Evolutionary conservation across 768 basidiomycete genomes (phyloP).

Genomic region (Boletus eberwhitei): DNA sequence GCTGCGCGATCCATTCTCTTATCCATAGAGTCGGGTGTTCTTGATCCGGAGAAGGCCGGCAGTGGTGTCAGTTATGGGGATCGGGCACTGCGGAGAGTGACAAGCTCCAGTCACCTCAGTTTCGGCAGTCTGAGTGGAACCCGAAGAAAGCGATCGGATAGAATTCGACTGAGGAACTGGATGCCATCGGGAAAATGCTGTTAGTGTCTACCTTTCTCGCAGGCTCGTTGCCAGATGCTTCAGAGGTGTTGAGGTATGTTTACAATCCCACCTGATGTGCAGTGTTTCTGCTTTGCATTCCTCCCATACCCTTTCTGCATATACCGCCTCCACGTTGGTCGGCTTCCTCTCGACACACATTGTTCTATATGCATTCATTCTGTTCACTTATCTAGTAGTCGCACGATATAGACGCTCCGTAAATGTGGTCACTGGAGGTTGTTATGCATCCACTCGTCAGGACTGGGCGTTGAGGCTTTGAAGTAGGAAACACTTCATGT

Average conservation of each 20-base stretch:
- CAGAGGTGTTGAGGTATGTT: constrained; percentile 16
- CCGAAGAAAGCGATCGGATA: constrained; percentile 56
- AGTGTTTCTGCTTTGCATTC: constrained; percentile 10
- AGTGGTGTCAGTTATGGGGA: constrained; percentile 98
- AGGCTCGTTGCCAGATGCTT: background rate
- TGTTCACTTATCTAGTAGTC: constrained; percentile 21
- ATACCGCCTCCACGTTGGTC: constrained; percentile 16
- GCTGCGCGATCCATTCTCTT: constrained; percentile 86
- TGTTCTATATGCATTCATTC: constrained; percentile 12
- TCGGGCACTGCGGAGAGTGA: constrained; percentile 85
- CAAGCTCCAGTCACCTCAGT: constrained; percentile 84
- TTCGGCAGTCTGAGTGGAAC: constrained; percentile 78
- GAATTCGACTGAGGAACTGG: constrained; percentile 59
- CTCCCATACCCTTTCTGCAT: constrained; percentile 25
- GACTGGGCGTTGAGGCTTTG: too few relatives aligned
- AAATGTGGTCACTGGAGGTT: constrained; percentile 6
- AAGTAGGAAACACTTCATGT: background rate
- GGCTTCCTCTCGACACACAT: constrained; percentile 7
- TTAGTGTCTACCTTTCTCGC: constrained; percentile 31
- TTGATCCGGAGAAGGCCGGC: constrained; percentile 92
- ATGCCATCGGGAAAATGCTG: constrained; percentile 66
- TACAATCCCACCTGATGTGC: constrained; percentile 1
- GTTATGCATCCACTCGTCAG: background rate
- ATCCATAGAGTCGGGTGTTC: constrained; percentile 82
- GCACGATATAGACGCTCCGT: constrained; percentile 19